A percentile compares a stretch with the other conserved stretches of the same genome.
Conservation (phyloP, 2,329 filamentous ascomycete species). For the Epichloe elymi region DNA sequence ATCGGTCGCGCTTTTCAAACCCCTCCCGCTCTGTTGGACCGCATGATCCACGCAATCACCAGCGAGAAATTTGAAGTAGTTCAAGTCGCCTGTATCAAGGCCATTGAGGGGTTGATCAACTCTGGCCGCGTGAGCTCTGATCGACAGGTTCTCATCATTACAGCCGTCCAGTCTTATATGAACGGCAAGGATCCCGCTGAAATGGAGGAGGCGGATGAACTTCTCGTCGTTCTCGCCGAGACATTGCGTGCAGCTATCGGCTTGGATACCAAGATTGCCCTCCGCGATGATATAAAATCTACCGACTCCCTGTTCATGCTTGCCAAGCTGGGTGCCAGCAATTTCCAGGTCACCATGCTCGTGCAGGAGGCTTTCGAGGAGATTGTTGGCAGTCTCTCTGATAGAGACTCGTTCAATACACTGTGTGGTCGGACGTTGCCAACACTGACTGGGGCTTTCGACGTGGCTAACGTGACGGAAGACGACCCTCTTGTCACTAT, state of each 20-base stretch:
- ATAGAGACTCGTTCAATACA: slow-evolving; percentile 56
- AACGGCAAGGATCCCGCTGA: slow-evolving; percentile 69
- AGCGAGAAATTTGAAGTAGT: slow-evolving; percentile 75
- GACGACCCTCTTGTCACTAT: slow-evolving; percentile 78
- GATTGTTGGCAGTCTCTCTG: slow-evolving; percentile 56
- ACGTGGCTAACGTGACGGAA: slow-evolving; percentile 73
- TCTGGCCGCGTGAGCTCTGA: slow-evolving; percentile 37
- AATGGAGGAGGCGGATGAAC: slow-evolving; percentile 77
- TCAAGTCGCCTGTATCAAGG: slow-evolving; percentile 81
- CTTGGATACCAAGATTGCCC: slow-evolving; percentile 61
- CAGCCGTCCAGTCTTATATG: slow-evolving; percentile 61
- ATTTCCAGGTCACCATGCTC: slow-evolving; percentile 81
- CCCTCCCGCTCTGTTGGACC: slow-evolving; percentile 53
- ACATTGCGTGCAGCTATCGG: slow-evolving; percentile 72
- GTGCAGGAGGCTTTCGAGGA: slow-evolving; percentile 88
- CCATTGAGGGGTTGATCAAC: slow-evolving; percentile 55
- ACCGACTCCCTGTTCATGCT: slow-evolving; percentile 78
- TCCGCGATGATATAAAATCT: slow-evolving; percentile 59
- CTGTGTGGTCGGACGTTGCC: slow-evolving; percentile 81
- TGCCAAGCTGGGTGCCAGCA: slow-evolving; percentile 75
- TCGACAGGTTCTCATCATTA: slow-evolving; percentile 47
- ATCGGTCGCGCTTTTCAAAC: slow-evolving; percentile 57
- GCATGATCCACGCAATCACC: slow-evolving; percentile 61
- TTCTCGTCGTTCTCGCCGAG: slow-evolving; percentile 81
- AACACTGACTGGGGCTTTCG: slow-evolving; percentile 76